phyloP scores from a whole-genome alignment of 2,329 filamentous ascomycete genomes.

The Neocucurbitaria cava region DNA sequence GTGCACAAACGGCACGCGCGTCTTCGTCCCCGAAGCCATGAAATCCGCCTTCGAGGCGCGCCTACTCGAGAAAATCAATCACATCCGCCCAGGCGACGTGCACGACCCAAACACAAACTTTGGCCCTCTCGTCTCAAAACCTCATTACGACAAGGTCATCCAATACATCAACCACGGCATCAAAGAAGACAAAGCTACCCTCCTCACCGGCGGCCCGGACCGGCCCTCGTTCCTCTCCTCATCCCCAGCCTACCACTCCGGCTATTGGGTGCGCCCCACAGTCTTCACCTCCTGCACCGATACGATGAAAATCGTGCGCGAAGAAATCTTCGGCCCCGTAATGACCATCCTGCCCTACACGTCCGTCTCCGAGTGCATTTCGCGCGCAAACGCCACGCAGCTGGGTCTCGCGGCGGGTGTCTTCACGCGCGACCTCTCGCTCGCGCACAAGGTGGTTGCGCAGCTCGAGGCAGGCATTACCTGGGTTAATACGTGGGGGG shows the following conservation, averaged over 20 bases:
- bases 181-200: slow-evolving; percentile 72
- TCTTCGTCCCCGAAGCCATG: slow-evolving; percentile 75
- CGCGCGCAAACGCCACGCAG: slow-evolving; percentile 76
- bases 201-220: slow-evolving; percentile 74
- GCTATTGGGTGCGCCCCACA: slow-evolving; percentile 86
- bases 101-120: slow-evolving; percentile 79
- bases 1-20: slow-evolving; percentile 89
- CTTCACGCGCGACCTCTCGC: slow-evolving; percentile 76
- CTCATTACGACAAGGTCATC: slow-evolving; percentile 79
- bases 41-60: slow-evolving; percentile 72
- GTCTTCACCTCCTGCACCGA: slow-evolving; percentile 88
- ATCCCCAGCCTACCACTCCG: slow-evolving; percentile 55
- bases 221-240: slow-evolving; percentile 59
- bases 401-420: slow-evolving; percentile 85
- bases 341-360: slow-evolving; percentile 81
- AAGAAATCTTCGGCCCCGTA: slow-evolving; percentile 91
- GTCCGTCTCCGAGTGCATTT: slow-evolving; percentile 71
- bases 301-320: slow-evolving; percentile 76
- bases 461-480: slow-evolving; percentile 84
- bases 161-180: slow-evolving; percentile 78
- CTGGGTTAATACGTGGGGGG: slow-evolving; percentile 95
- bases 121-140: slow-evolving; percentile 78
- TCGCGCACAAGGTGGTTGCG: slow-evolving; percentile 74
- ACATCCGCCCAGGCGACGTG: slow-evolving; percentile 75
- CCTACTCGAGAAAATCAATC: slow-evolving; percentile 72